Evolutionary conservation across 805 yeast species (phyloP).

Genomic region (Lachancea fermentati): DNA sequence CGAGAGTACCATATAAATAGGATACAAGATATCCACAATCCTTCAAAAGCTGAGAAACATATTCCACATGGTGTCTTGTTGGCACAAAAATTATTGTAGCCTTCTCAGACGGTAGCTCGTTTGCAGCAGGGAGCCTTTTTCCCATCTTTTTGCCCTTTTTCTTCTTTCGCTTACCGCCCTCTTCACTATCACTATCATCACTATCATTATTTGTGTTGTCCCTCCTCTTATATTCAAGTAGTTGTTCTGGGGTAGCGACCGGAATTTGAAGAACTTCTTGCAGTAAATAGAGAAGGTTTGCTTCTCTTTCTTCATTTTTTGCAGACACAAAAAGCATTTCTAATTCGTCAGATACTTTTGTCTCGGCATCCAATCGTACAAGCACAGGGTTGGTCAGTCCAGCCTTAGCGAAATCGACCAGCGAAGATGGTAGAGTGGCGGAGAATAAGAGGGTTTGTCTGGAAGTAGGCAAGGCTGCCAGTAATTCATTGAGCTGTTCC

Average conservation of each 20-base stretch:
- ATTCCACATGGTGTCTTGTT: constrained; percentile 97
- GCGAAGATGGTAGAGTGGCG: constrained; percentile 87
- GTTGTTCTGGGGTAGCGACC: constrained; percentile 64
- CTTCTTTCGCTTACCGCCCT: constrained; percentile 34
- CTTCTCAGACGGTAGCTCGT: constrained; percentile 72
- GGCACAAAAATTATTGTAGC: constrained; percentile 95
- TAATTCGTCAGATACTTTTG: constrained; percentile 82
- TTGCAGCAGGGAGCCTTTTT: constrained; percentile 68
- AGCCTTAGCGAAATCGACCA: constrained; percentile 96
- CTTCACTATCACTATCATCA: constrained; percentile 48
- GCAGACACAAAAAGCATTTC: constrained; percentile 84
- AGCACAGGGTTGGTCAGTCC: constrained; percentile 89
- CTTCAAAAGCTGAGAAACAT: constrained; percentile 61
- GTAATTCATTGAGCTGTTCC: constrained; percentile 83
- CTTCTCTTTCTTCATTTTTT: constrained; percentile 84
- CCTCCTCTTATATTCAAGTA: constrained; percentile 33
- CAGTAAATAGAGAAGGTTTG: constrained; percentile 67
- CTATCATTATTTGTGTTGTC: constrained; percentile 44
- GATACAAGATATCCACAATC: constrained; percentile 83
- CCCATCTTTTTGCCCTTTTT: constrained; percentile 40
- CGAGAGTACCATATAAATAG: constrained; percentile 88
- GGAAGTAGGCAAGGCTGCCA: constrained; percentile 72
- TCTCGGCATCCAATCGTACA: constrained; percentile 88
- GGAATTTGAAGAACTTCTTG: constrained; percentile 86
- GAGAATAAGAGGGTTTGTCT: constrained; percentile 89